Evolutionary conservation across 1,284 basidiomycete species (phyloP).

Genomic region (Cutaneotrichosporon mucoides): DNA sequence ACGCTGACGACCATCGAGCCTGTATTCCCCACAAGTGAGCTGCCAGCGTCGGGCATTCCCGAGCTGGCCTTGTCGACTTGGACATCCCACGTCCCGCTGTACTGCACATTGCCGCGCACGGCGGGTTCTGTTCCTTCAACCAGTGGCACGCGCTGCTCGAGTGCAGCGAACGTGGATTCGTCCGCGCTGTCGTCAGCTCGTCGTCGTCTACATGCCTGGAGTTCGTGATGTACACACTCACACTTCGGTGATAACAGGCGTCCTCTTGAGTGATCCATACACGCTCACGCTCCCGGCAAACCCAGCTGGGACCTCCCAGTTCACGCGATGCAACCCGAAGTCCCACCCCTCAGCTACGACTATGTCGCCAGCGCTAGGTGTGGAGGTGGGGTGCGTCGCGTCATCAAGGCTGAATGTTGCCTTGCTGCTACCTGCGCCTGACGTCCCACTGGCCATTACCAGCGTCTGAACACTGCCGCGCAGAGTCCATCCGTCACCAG

Average conservation of each 20-base stretch:
- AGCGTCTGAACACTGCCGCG: no score
- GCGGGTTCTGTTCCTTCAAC: not conserved
- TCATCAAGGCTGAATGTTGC: no score
- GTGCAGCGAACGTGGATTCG: not conserved
- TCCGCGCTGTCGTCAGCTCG: not conserved
- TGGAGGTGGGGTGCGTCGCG: no score
- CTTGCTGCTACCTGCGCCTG: no score
- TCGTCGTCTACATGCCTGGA: no score
- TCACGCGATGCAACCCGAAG: not conserved
- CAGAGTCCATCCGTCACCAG: no score
- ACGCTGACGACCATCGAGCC: not conserved
- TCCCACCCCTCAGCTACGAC: not conserved
- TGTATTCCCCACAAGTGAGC: not conserved
- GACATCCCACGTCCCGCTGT: not conserved
- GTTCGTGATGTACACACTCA: not conserved
- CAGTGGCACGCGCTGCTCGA: not conserved
- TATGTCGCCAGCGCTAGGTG: not conserved
- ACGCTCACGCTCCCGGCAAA: not conserved
- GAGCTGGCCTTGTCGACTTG: not conserved
- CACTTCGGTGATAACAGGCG: not conserved
- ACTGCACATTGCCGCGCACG: not conserved
- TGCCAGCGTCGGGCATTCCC: not conserved
- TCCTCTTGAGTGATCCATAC: not conserved
- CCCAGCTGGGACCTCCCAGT: not conserved
- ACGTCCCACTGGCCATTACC: no score